Percentiles rank a stretch among this genome's conserved stretches.
phyloP scores from a whole-genome alignment of 352 stramenopile genomes.

The Globisporangium canariense region DNA sequence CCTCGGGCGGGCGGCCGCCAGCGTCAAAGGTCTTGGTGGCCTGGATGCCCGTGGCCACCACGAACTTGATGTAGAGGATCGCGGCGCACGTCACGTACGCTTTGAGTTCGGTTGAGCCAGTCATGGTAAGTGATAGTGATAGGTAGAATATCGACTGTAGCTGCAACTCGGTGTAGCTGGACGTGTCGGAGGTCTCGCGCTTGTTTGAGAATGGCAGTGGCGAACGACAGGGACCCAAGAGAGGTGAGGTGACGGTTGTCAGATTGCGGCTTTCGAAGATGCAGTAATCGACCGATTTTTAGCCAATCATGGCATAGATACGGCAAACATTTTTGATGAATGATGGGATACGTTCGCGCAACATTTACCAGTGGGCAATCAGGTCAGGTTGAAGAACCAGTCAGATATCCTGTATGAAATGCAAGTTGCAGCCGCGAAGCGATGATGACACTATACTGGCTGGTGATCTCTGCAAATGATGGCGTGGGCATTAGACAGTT shows the following conservation, averaged over 20 bases:
- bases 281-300: conserved; percentile 17
- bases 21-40: conserved; percentile 45
- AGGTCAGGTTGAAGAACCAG: conserved; percentile 2
- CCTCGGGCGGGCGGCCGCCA: conserved; percentile 44
- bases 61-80: conserved; percentile 68
- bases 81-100: conserved; percentile 47
- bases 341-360: conserved; percentile 4
- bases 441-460: no score
- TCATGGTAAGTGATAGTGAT: background rate
- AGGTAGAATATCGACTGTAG: no score
- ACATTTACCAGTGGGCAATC: background rate
- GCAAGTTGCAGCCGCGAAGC: no score
- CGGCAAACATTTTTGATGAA: background rate
- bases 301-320: conserved; percentile 19
- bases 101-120: conserved; percentile 35
- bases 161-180: conserved; percentile 11
- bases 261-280: background rate
- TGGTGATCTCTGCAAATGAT: background rate
- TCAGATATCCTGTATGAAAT: no score
- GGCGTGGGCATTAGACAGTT: background rate
- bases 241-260: background rate
- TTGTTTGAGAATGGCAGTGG: conserved; percentile 9
- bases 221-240: background rate
- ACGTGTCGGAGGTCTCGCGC: background rate
- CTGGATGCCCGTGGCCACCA: conserved; percentile 43